phyloP scores from a whole-genome alignment of 2,329 filamentous ascomycete genomes.

The Talaromyces rugulosus region DNA sequence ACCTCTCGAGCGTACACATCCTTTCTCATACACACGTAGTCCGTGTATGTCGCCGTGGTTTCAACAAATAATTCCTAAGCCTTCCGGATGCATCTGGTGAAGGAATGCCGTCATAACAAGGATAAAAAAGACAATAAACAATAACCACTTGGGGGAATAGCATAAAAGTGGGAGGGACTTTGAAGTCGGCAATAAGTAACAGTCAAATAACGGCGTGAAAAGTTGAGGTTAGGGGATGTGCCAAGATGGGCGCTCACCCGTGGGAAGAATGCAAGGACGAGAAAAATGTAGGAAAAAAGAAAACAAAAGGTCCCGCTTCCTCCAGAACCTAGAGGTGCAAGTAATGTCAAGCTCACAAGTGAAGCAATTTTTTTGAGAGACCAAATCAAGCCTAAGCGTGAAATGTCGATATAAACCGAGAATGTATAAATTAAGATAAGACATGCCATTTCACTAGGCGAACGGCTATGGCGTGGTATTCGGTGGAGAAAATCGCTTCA shows the following conservation, averaged over 20 bases:
- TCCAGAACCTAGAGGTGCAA: not conserved
- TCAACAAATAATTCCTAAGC: not conserved
- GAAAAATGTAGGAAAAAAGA: not conserved
- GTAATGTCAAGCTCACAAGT: not conserved
- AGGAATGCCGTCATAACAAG: not conserved
- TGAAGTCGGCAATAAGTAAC: slow-evolving; percentile 12
- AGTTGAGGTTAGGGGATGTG: slow-evolving; percentile 8
- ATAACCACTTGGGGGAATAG: slow-evolving; percentile 2
- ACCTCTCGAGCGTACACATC: not conserved
- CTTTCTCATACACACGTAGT: not conserved
- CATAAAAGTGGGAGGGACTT: slow-evolving; percentile 6
- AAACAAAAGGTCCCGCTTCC: not conserved
- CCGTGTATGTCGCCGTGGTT: not conserved
- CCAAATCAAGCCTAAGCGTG: not conserved
- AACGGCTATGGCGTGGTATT: not conserved
- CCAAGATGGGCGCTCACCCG: slow-evolving; percentile 9
- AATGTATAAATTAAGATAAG: not conserved
- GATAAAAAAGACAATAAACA: not conserved
- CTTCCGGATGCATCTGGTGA: not conserved
- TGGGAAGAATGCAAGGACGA: slow-evolving; percentile 6
- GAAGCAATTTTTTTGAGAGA: not conserved
- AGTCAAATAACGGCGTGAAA: slow-evolving; percentile 10
- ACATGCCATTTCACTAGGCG: not conserved
- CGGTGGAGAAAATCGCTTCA: not conserved
- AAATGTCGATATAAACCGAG: not conserved